Base-by-base conservation (phyloP, 2,329 filamentous ascomycete species). In the Dothiorella sarmentorum region DNA sequence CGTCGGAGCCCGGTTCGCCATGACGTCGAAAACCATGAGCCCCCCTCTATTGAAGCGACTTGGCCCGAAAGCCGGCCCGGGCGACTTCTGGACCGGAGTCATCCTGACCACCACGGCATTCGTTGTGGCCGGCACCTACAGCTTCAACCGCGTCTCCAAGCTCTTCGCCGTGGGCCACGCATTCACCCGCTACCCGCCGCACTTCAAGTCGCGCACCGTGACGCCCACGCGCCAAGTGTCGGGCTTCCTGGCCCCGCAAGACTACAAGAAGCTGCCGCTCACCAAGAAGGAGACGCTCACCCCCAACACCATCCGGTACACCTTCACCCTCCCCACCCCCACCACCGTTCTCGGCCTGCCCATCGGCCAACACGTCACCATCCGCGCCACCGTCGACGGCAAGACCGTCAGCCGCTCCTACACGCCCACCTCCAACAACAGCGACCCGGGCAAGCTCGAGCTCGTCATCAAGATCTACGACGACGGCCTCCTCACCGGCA, bases 371-470 rank as follows among this genome's bases (percentile, higher is more conserved):
- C 70, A 72, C 58, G 63, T 72, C 7, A 64, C 68, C 4, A 68
- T 72, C 59, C 64, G 66, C 22, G 69, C 91, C 58, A 83, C 81
- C 58, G 84, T 95, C 63, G 87, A 90, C 68, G 91, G 90, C 71
- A 75, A 63, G 43, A 31, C 49, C 6, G 63, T 67, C 9, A 45
- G 60, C n/a, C 61, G 64, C 33, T 65, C 63, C 22, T 67, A 67
- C 58, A 67, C 65, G 1, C 65, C 69, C n/a, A 73, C 74, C 42
- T 73, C 73, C 22, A 76, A 76, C 68, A 85, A 83, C 59, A 84
- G 91, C 62, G 85, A 90, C 63, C 72, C 69, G 0, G 82, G 82
- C 27, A 64, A 69, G 2, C 67, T 84, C 1, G 78, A 82, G 61
- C 72, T 84, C 2, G 71, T 83, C 27, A 73, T 84, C 66, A 79